These are phyloP conservation scores for Neurospora sublineolata DNA, from an alignment of 495 filamentous ascomycete species.

Conservation along the genomic window DNA sequence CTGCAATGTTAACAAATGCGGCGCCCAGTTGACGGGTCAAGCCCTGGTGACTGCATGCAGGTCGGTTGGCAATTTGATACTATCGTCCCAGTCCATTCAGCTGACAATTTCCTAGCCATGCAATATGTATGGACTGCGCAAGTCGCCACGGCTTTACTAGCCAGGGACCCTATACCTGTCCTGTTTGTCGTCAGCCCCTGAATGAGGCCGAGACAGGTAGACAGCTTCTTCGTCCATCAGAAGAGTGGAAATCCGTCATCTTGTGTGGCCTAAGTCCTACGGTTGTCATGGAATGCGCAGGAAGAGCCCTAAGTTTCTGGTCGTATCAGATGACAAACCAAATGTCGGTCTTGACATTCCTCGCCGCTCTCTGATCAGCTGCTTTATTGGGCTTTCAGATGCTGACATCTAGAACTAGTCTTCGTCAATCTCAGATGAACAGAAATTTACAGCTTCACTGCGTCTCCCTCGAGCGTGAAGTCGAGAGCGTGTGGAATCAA, in stretches of 20 bases:
- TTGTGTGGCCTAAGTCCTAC: slow-evolving; percentile 75
- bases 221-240: slow-evolving; percentile 61
- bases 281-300: slow-evolving; percentile 83
- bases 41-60: slow-evolving; percentile 90
- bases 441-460: slow-evolving; percentile 3
- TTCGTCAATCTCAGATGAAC: slow-evolving; percentile 48
- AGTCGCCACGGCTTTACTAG: slow-evolving; percentile 53
- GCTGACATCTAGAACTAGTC: slow-evolving; percentile 30
- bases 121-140: slow-evolving; percentile 74
- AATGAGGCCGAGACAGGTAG: slow-evolving; percentile 61
- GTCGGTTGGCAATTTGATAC: slow-evolving; percentile 28
- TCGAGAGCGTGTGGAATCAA: slow-evolving; percentile 72
- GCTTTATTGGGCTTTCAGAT: slow-evolving; percentile 1
- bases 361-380: not conserved
- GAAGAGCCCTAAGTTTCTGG: slow-evolving; percentile 77
- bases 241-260: slow-evolving; percentile 89
- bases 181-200: slow-evolving; percentile 67
- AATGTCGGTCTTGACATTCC: slow-evolving; percentile 44
- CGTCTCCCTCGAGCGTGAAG: slow-evolving; percentile 46
- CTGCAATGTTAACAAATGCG: slow-evolving; percentile 78
- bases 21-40: slow-evolving; percentile 55
- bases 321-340: slow-evolving; percentile 85
- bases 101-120: slow-evolving; percentile 47
- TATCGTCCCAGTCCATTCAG: not conserved
- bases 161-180: slow-evolving; percentile 50